Conservation (phyloP, 345 rosid species). For the Eucalyptus pauciflora region DNA sequence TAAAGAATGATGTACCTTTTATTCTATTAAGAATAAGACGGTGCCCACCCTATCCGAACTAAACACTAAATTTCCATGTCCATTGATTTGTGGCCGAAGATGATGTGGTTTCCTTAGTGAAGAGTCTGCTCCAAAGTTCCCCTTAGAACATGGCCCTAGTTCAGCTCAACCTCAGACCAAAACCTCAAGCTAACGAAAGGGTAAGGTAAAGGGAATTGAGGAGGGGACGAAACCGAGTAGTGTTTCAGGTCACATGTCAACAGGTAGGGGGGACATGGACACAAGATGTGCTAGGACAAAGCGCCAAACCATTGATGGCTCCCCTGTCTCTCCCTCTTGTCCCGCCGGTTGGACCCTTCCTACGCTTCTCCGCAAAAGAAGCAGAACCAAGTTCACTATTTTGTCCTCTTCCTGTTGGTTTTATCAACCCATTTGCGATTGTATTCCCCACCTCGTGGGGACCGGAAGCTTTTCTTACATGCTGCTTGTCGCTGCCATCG, state of each 20-base stretch:
- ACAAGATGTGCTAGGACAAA: constrained; percentile 29
- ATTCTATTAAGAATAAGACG: not conserved
- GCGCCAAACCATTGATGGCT: constrained; percentile 12
- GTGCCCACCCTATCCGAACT: not conserved
- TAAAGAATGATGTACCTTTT: not conserved
- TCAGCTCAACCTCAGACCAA: not conserved
- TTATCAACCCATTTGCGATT: not conserved
- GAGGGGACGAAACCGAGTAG: not conserved
- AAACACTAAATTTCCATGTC: not conserved
- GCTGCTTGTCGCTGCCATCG: constrained; percentile 31
- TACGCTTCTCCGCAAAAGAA: not conserved
- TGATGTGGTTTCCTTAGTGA: not conserved
- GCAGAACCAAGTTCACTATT: not conserved
- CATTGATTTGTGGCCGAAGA: not conserved
- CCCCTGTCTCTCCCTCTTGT: not conserved
- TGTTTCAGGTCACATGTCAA: constrained; percentile 1
- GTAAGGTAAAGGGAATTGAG: not conserved
- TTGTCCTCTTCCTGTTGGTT: not conserved
- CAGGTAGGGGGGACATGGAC: constrained; percentile 41
- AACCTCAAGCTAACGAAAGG: not conserved
- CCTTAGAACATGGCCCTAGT: not conserved
- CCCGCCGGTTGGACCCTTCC: not conserved
- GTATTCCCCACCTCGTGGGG: constrained; percentile 5
- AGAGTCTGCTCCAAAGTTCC: not conserved
- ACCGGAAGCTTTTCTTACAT: constrained; percentile 22